Base-by-base conservation (phyloP, 176 grass and related monocot species). In the Rhynchospora tenuis region DNA sequence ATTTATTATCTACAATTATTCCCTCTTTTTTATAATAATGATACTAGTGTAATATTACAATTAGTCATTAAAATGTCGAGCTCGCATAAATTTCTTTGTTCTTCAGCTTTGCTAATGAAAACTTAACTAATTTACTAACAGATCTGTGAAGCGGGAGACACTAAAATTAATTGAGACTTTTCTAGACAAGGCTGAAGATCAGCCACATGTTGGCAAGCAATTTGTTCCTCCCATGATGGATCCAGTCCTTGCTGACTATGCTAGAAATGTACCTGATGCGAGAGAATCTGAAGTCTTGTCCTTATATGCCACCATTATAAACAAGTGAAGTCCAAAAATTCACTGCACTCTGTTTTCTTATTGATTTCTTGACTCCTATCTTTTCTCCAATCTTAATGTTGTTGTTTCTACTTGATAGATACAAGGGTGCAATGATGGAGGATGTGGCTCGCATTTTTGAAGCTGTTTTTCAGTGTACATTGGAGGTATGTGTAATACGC, bases 171-270 rank as follows among this genome's bases (percentile, higher is more conserved):
- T 99, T 1, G 97, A 99, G 91, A 99, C 93, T 59, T 99, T 99
- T 81, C 86, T 99, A 72, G 97, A 99, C 80, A 99, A 99, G 80
- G 97, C 97, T n/a, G 97, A 99, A 92, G 97, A 99, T 86, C 86
- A 96, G 64, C 91, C 91, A 58, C 93, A 96, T 67, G 87, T 96
- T 19, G 97, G 93, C 29, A 99, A 92, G 70, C 97, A 99, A 79
- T 99, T 99, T 89, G 97, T 99, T 77, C 97, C 97, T 64, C 97
- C 97, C 51, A 99, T 99, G 97, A 96, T 99, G 97, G 97, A 99
- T 80, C 93, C 97, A 81, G 85, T 99, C 19, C 93, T 99, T 50
- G 91, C 85, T 70, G 97, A 99, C 81, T 99, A 99, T 83, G 88
- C 93, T 63, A 99, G 97, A 90, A 99, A 99, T 88, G 91, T 99